phyloP scores from a whole-genome alignment of 306 rosid genomes.

The Astragalus glycyphyllos region DNA sequence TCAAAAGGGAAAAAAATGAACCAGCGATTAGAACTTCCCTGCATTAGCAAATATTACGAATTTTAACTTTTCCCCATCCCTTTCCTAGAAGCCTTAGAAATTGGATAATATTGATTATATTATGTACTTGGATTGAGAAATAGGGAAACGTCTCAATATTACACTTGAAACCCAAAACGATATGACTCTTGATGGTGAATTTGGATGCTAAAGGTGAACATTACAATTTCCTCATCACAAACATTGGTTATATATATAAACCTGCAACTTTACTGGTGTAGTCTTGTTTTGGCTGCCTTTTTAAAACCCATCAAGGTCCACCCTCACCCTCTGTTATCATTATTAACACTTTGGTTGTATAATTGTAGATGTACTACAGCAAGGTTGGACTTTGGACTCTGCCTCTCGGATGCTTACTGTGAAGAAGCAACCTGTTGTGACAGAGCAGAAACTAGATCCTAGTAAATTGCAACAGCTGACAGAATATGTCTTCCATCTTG shows the following conservation, averaged over 20 bases:
- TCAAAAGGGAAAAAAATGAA: neutral
- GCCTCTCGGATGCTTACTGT: slow-evolving; percentile 81
- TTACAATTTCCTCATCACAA: slow-evolving; percentile 12
- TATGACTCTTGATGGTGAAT: neutral
- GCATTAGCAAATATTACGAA: slow-evolving; percentile 5
- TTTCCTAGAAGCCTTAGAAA: slow-evolving; percentile 11
- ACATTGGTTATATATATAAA: neutral
- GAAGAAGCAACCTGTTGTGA: slow-evolving; percentile 69
- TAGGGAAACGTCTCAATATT: slow-evolving; percentile 12
- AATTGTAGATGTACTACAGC: slow-evolving; percentile 63
- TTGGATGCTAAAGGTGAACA: slow-evolving; percentile 7
- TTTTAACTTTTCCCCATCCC: neutral
- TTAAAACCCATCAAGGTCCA: neutral
- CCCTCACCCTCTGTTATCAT: neutral
- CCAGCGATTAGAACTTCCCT: neutral
- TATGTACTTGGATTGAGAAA: neutral
- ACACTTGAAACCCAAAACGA: neutral
- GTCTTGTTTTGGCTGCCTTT: slow-evolving; percentile 26
- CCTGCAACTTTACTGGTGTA: neutral
- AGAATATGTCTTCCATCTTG: slow-evolving; percentile 88
- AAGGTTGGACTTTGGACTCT: slow-evolving; percentile 81
- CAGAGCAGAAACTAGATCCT: slow-evolving; percentile 83
- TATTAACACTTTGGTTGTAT: slow-evolving; percentile 26
- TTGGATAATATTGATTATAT: slow-evolving; percentile 9
- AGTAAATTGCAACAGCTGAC: slow-evolving; percentile 88